Base-by-base conservation (phyloP, 441 rosid species). In the Manihot esculenta region DNA sequence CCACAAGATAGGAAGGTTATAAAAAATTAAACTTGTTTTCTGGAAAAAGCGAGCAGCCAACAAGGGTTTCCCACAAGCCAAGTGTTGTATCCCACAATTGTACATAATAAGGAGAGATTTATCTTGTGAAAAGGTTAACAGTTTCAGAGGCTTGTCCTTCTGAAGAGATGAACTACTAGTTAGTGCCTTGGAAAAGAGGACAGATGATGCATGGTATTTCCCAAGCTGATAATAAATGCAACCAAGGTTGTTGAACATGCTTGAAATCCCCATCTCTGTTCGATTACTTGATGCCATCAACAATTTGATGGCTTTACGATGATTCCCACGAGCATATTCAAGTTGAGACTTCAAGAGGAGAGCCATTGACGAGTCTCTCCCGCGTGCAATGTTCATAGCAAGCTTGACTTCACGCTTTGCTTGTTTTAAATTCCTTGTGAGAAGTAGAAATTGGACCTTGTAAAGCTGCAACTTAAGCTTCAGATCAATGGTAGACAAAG, bases 321-420 rank as follows among this genome's bases (percentile, higher is more conserved):
- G 86, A 81, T 96, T 93, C 47, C 98, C 89, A 77, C 89, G 97
- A 79, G 97, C 91, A 86, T 85, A 88, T 81, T 96, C 99, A 74
- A 96, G 93, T 84, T 96, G 94, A 70, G 99, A 87, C 86, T 93
- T 96, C 87, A 96, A 81, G 63, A 91, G 86, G 69, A 93, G 89
- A 79, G 94, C 99, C 80, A 80, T 79, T 24, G 97, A 85, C 26
- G 98, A 93, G 76, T 96, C 99, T 73, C 87, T 80, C 71, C 91
- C 94, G 45, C 97, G 93, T 60, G 90, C 96, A 76, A 87, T 85
- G 79, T 93, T 91, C 85, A 93, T 87, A 15, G 97, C 97, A 78
- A 86, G 93, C 84, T 96, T 96, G 59, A 96, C 89, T 87, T 96
- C 99, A 11, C 98, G 98, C 85, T 96, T 96, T 2, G 97, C 99